Conservation (phyloP, 1,284 basidiomycete genomes). For the Volvariella volvacea region DNA sequence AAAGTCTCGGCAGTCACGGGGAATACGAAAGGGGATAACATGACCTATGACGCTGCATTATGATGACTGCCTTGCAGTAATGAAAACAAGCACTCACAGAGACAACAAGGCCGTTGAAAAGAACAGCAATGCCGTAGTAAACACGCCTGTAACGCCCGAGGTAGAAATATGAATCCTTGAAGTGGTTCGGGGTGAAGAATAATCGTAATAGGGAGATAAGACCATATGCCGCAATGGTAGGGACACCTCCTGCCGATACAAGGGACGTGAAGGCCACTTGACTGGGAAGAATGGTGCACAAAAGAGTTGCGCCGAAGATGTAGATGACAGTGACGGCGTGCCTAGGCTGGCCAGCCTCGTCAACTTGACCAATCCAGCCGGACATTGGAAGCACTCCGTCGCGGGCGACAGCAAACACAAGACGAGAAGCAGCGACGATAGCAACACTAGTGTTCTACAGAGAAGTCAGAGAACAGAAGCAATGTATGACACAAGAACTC, state of each 20-base stretch:
- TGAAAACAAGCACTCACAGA: constrained; percentile 38
- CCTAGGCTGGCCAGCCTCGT: constrained; percentile 61
- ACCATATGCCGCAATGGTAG: constrained; percentile 79
- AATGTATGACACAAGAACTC: constrained; percentile 15
- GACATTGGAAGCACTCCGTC: constrained; percentile 83
- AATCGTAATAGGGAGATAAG: constrained; percentile 69
- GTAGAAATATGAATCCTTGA: constrained; percentile 64
- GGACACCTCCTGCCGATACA: constrained; percentile 74
- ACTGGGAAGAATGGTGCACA: constrained; percentile 82
- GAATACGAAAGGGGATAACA: constrained; percentile 79
- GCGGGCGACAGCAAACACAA: constrained; percentile 82
- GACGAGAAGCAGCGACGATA: constrained; percentile 77
- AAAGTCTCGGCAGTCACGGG: constrained; percentile 67
- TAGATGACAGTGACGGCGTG: constrained; percentile 81
- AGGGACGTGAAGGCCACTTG: constrained; percentile 84
- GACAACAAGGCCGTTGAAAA: constrained; percentile 72
- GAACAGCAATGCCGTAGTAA: constrained; percentile 58
- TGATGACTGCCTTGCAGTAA: constrained; percentile 6
- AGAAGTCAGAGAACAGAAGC: background rate
- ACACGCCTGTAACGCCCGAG: constrained; percentile 59
- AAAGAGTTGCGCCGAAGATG: constrained; percentile 60
- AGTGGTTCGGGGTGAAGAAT: constrained; percentile 67
- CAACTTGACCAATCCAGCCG: constrained; percentile 71
- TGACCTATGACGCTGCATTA: constrained; percentile 37
- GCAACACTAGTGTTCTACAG: constrained; percentile 74